These are phyloP conservation scores for Lachancea mirantina DNA, from an alignment of 805 yeast genomes.

Conservation along the genomic window DNA sequence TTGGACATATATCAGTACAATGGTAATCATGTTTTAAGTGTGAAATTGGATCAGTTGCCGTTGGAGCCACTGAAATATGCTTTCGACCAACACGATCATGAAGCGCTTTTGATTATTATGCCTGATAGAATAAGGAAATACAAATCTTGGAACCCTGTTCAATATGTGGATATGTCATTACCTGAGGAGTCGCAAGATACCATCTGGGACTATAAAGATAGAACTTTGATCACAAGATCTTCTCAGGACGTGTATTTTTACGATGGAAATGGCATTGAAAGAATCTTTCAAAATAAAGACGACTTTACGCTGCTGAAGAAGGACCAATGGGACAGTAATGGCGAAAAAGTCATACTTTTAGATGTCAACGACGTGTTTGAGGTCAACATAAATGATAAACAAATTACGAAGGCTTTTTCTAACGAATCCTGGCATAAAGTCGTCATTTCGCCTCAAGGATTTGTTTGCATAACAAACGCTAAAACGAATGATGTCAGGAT, in stretches of 20 bases:
- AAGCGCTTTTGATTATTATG: conserved; percentile 15
- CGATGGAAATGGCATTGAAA: conserved; percentile 9
- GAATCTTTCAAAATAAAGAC: conserved; percentile 14
- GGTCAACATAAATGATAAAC: conserved; percentile 7
- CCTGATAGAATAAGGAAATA: conserved; percentile 13
- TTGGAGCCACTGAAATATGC: conserved; percentile 15
- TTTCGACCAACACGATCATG: conserved; percentile 17
- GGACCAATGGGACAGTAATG: conserved; percentile 25
- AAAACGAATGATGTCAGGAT: conserved; percentile 41
- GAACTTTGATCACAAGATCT: conserved; percentile 15
- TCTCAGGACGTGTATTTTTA: conserved; percentile 19
- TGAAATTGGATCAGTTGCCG: conserved; percentile 12
- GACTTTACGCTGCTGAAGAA: conserved; percentile 23
- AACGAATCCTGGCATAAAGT: conserved; percentile 26
- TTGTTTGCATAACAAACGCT: conserved; percentile 44
- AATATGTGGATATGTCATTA: conserved; percentile 10
- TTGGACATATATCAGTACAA: conserved; percentile 36
- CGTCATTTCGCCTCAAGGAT: conserved; percentile 22
- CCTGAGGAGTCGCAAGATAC: conserved; percentile 14
- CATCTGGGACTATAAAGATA: conserved; percentile 27
- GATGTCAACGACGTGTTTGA: conserved; percentile 20
- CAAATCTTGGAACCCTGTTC: conserved; percentile 18
- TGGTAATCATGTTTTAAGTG: conserved; percentile 17
- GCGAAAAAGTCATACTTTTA: conserved; percentile 15
- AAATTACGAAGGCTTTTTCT: conserved; percentile 7